phyloP scores from a whole-genome alignment of 139 green algal genomes.

The Spirogloea muscicola region DNA sequence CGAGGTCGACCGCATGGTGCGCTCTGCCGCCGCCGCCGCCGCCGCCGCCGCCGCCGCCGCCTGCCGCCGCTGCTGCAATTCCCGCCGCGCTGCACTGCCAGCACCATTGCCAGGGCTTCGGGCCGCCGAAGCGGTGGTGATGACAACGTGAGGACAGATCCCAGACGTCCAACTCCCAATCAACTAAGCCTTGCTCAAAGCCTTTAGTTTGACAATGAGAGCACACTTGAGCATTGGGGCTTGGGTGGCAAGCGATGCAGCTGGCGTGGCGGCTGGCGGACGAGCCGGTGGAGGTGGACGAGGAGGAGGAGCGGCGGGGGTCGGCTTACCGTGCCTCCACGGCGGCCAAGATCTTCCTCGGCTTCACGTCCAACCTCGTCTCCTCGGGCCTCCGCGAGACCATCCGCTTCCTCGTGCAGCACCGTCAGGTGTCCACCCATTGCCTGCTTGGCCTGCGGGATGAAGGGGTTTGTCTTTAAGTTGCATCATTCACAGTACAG shows the following conservation, averaged over 20 bases:
- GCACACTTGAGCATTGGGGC: too few relatives aligned
- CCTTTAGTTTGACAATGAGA: too few relatives aligned
- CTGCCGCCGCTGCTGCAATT: background rate
- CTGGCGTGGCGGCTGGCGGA: slow-evolving; percentile 76
- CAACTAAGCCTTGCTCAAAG: too few relatives aligned
- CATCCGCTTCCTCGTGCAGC: slow-evolving; percentile 45
- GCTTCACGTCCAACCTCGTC: slow-evolving; percentile 94
- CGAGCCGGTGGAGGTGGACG: slow-evolving; percentile 59
- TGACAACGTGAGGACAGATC: background rate
- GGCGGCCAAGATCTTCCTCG: slow-evolving; percentile 82
- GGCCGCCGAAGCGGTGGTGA: background rate
- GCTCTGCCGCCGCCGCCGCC: slow-evolving; percentile 4
- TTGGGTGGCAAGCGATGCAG: too few relatives aligned
- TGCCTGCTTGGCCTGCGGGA: too few relatives aligned
- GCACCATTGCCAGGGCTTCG: background rate
- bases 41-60: background rate
- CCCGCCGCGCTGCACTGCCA: background rate
- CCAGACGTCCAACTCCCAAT: background rate
- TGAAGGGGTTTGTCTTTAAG: background rate
- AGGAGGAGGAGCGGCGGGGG: slow-evolving; percentile 33
- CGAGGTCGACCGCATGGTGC: slow-evolving; percentile 94
- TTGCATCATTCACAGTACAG: background rate
- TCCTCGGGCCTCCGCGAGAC: slow-evolving; percentile 80
- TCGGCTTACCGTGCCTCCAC: slow-evolving; percentile 2
- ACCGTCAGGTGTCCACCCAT: background rate